Evolutionary conservation across 495 filamentous ascomycete genomes (phyloP).

Genomic region (Bathelium albidoporum): DNA sequence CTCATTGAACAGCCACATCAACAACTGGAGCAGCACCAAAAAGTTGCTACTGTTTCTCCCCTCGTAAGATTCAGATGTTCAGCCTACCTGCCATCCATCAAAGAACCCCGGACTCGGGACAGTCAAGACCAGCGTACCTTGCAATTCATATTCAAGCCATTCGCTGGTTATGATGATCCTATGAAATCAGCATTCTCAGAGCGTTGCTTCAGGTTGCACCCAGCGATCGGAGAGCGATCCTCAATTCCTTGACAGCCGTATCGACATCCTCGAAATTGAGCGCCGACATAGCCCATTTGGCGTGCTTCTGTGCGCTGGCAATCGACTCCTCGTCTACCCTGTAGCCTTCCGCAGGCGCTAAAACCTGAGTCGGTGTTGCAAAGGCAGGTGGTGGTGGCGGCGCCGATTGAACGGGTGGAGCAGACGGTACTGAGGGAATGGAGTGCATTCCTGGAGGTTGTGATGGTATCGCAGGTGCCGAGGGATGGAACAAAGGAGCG

Average conservation of each 20-base stretch:
- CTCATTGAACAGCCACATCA: too few species aligned
- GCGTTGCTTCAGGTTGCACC: constrained; percentile 38
- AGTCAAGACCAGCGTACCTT: too few species aligned
- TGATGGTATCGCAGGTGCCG: not conserved
- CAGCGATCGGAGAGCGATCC: constrained; percentile 57
- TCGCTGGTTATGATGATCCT: too few species aligned
- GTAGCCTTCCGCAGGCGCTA: constrained; percentile 19
- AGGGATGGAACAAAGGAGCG: not conserved
- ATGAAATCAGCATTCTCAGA: not conserved
- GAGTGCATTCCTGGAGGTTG: constrained; percentile 25
- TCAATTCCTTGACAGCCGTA: constrained; percentile 80
- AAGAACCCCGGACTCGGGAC: too few species aligned
- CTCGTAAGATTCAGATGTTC: too few species aligned
- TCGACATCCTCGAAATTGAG: constrained; percentile 92
- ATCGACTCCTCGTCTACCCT: constrained; percentile 64
- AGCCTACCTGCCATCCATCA: too few species aligned
- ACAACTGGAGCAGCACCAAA: too few species aligned
- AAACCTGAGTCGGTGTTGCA: not conserved
- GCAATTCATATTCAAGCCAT: too few species aligned
- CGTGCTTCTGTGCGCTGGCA: constrained; percentile 79
- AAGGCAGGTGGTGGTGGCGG: constrained; percentile 15
- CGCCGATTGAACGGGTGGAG: constrained; percentile 17
- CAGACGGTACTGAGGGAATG: constrained; percentile 17
- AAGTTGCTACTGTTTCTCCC: too few species aligned
- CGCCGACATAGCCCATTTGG: constrained; percentile 93